phyloP scores from a whole-genome alignment of 2,329 filamentous ascomycete genomes.

The Colletotrichum costaricense region DNA sequence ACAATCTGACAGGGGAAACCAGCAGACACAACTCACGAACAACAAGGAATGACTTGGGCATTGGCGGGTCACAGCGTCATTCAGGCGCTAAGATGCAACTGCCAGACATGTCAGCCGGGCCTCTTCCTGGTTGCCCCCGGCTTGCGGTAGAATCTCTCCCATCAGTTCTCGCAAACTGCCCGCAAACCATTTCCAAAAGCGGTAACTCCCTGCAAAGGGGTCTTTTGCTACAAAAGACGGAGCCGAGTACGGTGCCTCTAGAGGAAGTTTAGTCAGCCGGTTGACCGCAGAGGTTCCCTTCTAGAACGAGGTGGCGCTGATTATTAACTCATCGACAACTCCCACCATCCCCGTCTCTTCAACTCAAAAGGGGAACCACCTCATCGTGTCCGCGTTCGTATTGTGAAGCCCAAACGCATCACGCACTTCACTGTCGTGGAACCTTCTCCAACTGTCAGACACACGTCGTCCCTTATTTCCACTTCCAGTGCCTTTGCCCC shows the following conservation, averaged over 20 bases:
- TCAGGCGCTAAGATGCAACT: neutral
- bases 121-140: neutral
- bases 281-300: neutral
- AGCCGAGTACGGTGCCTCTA: neutral
- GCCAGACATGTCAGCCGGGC: neutral
- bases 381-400: conserved; percentile 30
- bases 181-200: conserved; percentile 19
- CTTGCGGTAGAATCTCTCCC: neutral
- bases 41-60: neutral
- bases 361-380: conserved; percentile 11
- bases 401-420: conserved; percentile 16
- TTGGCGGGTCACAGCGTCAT: conserved; percentile 10
- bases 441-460: conserved; percentile 16
- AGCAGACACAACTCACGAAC: neutral
- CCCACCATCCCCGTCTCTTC: neutral
- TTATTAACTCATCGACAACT: neutral
- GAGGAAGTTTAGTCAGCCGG: neutral
- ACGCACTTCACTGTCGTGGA: neutral
- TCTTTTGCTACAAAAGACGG: neutral
- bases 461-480: neutral
- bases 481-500: neutral
- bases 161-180: neutral
- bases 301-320: neutral
- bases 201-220: conserved; percentile 19
- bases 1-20: conserved; percentile 16